Base-by-base conservation (phyloP, 176 grass and related monocot species). In the Tuctoria greenei region DNA sequence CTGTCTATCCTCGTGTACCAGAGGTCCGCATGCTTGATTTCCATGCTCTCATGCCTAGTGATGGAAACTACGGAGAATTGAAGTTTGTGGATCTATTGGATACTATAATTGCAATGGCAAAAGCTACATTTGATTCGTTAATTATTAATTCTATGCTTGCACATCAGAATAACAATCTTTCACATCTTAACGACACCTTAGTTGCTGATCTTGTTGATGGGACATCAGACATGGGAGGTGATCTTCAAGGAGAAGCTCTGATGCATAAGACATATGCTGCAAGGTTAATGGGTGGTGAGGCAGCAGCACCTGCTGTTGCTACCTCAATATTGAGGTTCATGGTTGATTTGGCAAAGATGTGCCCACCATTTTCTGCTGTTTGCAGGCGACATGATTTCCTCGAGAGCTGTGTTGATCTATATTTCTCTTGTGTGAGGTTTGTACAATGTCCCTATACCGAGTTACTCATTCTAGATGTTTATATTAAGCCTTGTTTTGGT, bases 1-100 rank as follows among this genome's bases (percentile, higher is more conserved):
- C 85, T 50, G 89, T 99, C 86, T 95, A 95, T 79, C 96, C 96
- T 64, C 84, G 96, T 74, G 92, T 99, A 27, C 96, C 96, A 17
- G 96, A 99, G 81, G 96, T 99, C 38, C 91, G 96, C 45, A 99
- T 99, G 92, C 91, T 99, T 86, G 96, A 99, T 82, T 99, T 99
- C 64, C 92, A 95, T 67, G 87, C 91, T 43, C 91, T 99, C 66
- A 92, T 99, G 89, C 89, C 92, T 66, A 99, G 85, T 72, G 96
- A 99, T 86, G 92, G 89, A 81, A 99, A 95, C 77, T 99, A 84
- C n/a, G 92, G 87, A 26, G 92, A 99, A 44, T 84, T 99, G 66
- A 91, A 99, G 71, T 99, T 99, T 84, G 89, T 95, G 62, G 96
- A 99, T 61, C 77, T 99, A 74, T 83, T 99, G 82, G 96, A 99